Percentiles rank a stretch among this genome's conserved stretches.
phyloP scores from a whole-genome alignment of 306 rosid species.

The Castanea crenata region DNA sequence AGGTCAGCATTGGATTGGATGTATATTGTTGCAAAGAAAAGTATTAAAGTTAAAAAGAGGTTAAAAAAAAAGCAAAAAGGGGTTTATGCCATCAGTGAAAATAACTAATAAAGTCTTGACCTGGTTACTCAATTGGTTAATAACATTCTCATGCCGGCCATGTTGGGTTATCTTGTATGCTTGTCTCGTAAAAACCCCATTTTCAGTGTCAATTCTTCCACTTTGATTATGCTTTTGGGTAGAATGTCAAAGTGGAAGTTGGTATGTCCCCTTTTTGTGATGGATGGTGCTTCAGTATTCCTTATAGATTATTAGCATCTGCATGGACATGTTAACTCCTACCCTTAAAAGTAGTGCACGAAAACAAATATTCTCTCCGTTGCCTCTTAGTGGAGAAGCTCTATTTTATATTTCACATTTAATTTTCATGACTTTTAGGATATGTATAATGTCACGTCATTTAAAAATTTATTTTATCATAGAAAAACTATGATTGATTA shows the following conservation, averaged over 20 bases:
- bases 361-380: no score
- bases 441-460: no score
- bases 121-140: neutral
- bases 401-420: no score
- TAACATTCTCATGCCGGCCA: neutral
- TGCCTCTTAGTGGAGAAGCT: no score
- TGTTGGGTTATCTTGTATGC: neutral
- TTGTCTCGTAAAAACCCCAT: neutral
- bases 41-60: neutral
- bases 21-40: neutral
- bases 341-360: neutral
- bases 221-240: slow-evolving; percentile 6
- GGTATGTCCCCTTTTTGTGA: slow-evolving; percentile 38
- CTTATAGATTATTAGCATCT: slow-evolving; percentile 15
- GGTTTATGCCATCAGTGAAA: no score
- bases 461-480: no score
- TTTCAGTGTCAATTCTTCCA: slow-evolving; percentile 21
- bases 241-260: slow-evolving; percentile 46
- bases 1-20: neutral
- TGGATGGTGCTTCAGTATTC: slow-evolving; percentile 26
- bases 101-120: neutral
- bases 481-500: no score
- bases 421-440: no score
- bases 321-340: slow-evolving; percentile 2
- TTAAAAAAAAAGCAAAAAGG: no score